Conservation (phyloP, 106 monocot genomes). For the Hemerocallis citrina region DNA sequence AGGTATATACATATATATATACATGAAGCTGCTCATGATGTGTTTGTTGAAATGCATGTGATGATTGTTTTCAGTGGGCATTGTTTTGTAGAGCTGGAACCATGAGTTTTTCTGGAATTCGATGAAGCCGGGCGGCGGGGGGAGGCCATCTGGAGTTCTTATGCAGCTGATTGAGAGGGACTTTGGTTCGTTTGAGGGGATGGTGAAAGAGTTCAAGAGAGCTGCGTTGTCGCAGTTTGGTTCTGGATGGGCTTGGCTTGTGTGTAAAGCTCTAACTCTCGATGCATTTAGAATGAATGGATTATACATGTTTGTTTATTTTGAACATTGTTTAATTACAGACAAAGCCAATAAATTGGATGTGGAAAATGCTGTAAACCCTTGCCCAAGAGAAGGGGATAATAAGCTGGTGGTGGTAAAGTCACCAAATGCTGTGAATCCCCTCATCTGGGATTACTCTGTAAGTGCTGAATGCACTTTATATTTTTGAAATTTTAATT, state of each 20-base stretch:
- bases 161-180: conserved; percentile 72
- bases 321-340: conserved; percentile 9
- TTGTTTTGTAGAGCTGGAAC: conserved; percentile 64
- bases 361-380: conserved; percentile 74
- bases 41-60: not conserved
- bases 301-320: not conserved
- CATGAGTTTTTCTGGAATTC: conserved; percentile 93
- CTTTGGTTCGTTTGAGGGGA: conserved; percentile 69
- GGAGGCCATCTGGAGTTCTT: conserved; percentile 57
- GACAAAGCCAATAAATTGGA: conserved; percentile 73
- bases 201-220: conserved; percentile 47
- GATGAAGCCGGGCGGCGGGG: conserved; percentile 72
- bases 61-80: not conserved
- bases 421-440: conserved; percentile 92
- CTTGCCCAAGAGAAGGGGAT: conserved; percentile 60
- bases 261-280: conserved; percentile 38
- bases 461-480: conserved; percentile 28
- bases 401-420: conserved; percentile 67
- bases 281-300: not conserved
- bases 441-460: conserved; percentile 77
- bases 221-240: conserved; percentile 77
- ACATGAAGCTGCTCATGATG: not conserved
- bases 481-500: not conserved
- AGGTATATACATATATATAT: conserved; percentile 36
- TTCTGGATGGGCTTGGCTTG: conserved; percentile 97